Base-by-base conservation (phyloP, 2,329 filamentous ascomycete genomes). In the Cercospora brassicicola region DNA sequence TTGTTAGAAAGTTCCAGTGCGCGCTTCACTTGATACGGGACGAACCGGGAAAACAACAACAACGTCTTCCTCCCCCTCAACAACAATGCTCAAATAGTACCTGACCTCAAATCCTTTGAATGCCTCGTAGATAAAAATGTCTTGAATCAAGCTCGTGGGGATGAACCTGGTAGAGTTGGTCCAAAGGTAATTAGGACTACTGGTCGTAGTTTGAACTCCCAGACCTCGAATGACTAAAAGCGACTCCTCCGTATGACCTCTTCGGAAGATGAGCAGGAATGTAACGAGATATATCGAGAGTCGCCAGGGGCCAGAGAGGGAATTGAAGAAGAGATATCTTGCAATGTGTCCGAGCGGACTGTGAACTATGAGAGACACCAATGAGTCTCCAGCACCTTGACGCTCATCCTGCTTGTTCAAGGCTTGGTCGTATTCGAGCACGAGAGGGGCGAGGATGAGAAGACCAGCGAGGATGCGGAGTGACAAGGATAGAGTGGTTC, bases 81-180 rank as follows among this genome's bases (percentile, higher is more conserved):
- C 93, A 63, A 98, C 90, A 31, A 98, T 91, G 4, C 92, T 88
- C 8, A 99, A 82, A 77, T 97, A 97, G 77, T 94, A 96, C 48
- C 90, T 84, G 39, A 98, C 93, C 81, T 94, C 92, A 76, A 97
- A 96, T 0, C 94, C 94, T 66, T 88, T 88, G 80, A 98, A 98
- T 3, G 94, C 95, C 83, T 99, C 95, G 78, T 97, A 93, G 61
- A 99, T 91, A 64, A 97, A 88, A 66, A 99, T 90, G 78, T 99
- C 95, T 77, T 92, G 92, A 67, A 99, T 96, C 80, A 92, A 90
- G 55, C 91, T 91, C 0, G 94, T 97, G 0, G 95, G 94, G 67
- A 99, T 98, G 79, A 92, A 92, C 60, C 89, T 83, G n/a, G 88
- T 91, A 1, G 85, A 84, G 2, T 86, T 81, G 8, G 84, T 83